These are phyloP conservation scores for Emergomyces orientalis DNA, from an alignment of 2,329 filamentous ascomycete species.

Conservation along the genomic window DNA sequence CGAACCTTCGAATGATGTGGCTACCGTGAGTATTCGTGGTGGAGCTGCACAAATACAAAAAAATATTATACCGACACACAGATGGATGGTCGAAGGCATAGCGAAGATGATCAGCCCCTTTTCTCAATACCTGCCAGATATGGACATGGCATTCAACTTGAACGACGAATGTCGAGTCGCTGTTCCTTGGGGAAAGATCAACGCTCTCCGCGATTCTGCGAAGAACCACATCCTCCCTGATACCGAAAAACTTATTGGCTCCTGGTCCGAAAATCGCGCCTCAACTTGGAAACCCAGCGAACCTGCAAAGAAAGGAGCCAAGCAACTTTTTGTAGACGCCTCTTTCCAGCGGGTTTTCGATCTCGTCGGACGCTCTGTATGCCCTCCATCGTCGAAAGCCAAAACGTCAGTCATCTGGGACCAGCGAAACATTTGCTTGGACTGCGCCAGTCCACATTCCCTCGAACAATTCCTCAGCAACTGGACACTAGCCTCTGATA, in stretches of 20 bases:
- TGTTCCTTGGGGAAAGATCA: slow-evolving; percentile 41
- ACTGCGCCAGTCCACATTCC: slow-evolving; percentile 56
- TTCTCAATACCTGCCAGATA: slow-evolving; percentile 48
- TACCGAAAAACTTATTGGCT: slow-evolving; percentile 18
- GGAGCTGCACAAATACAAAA: slow-evolving; percentile 43
- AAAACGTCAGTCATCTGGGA: slow-evolving; percentile 55
- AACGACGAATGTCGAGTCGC: slow-evolving; percentile 52
- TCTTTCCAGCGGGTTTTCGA: slow-evolving; percentile 35
- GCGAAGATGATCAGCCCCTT: slow-evolving; percentile 47
- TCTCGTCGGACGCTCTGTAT: slow-evolving; percentile 44
- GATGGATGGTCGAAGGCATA: slow-evolving; percentile 50
- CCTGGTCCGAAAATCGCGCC: slow-evolving; percentile 32
- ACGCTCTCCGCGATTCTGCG: slow-evolving; percentile 26
- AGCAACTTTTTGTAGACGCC: slow-evolving; percentile 33
- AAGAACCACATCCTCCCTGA: slow-evolving; percentile 13
- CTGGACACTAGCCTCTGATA: slow-evolving; percentile 56
- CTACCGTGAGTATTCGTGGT: slow-evolving; percentile 47
- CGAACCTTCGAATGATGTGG: slow-evolving; percentile 47
- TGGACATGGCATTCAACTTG: slow-evolving; percentile 56
- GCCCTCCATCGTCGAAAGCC: slow-evolving; percentile 52
- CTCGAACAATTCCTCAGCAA: slow-evolving; percentile 56
- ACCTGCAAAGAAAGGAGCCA: slow-evolving; percentile 25
- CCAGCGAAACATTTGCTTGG: slow-evolving; percentile 53
- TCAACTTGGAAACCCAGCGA: slow-evolving; percentile 32
- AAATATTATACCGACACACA: slow-evolving; percentile 46